Percentiles rank a stretch among this genome's conserved stretches.
Evolutionary conservation across 257 asterid genomes (phyloP).

Genomic region (Solanum infundibuliforme): DNA sequence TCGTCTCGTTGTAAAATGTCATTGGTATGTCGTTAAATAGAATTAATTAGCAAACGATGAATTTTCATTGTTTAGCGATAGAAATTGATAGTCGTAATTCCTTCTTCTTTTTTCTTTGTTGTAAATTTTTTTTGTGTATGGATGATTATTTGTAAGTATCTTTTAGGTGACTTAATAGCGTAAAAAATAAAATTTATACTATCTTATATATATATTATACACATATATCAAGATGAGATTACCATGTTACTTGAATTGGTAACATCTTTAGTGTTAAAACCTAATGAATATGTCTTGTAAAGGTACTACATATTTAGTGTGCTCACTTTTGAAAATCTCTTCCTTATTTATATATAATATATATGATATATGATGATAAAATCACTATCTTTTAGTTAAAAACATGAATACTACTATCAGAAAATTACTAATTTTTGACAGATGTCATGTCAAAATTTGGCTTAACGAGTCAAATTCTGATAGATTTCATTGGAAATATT

Average conservation of each 20-base stretch:
- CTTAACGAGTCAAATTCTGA: background rate
- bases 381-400: too few species aligned
- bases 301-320: background rate
- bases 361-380: too few species aligned
- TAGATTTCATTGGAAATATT: background rate
- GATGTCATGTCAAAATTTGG: background rate
- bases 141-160: background rate
- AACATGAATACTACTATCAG: background rate
- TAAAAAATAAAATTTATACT: background rate
- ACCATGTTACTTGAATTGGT: background rate
- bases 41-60: background rate
- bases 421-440: background rate
- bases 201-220: background rate
- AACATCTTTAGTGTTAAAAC: too few species aligned
- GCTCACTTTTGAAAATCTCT: too few species aligned
- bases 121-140: background rate
- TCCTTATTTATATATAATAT: too few species aligned
- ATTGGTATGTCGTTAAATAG: background rate
- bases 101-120: background rate
- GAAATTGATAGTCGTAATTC: background rate
- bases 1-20: background rate
- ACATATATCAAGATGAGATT: background rate
- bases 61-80: background rate
- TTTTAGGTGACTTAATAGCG: background rate
- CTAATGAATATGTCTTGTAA: background rate